Evolutionary conservation across 2,329 filamentous ascomycete species (phyloP), one percentile per base, ranked within the genome.

Genomic region (Penicillium paneum): DNA sequence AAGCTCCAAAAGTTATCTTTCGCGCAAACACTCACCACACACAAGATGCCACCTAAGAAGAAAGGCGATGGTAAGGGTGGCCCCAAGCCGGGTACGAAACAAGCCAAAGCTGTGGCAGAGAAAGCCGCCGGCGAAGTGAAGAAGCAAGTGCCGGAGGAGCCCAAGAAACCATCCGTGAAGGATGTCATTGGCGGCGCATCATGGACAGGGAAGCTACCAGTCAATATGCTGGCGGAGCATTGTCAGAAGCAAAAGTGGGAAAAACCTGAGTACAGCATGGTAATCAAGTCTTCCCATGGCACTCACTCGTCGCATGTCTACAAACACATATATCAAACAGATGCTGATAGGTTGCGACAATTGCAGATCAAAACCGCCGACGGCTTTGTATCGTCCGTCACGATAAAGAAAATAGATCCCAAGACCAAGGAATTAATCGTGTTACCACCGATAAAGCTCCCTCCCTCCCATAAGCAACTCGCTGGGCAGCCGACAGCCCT

Each of bases 241-340:
- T 97, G 92, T 67, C 91, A 96, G 76, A 95, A 93, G 73, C 90
- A 96, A 72, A 91, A 90, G 70, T 99, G 94, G 94, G 89, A 91
- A 62, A 93, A 87, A 70, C 93, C 93, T 2, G 92, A 96, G 60
- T 99, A 96, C 73, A 88, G 88, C 60, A 90, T 91, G 78, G 85
- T 88, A 76, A 42, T 46, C 31, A 39, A 34, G 26, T 40, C 11
- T 8, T n/a, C 29, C 26, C 13, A 17, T 29, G n/a, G 12, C 43
- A 24, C n/a, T 24, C 43, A 24, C n/a, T 24, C n/a, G 13, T 48
- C 29, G 17, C 43, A 36, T 52, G 21, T 36, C 40, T 43, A 26
- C 21, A 32, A 24, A 38, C 24, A 26, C 31, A 39, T 38, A 21
- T 50, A 35, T 15, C 24, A 28, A 44, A 5, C 52, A 54, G 24